Evolutionary conservation across 2,329 filamentous ascomycete genomes (phyloP).

Genomic region (Ophiostoma fasciatum): DNA sequence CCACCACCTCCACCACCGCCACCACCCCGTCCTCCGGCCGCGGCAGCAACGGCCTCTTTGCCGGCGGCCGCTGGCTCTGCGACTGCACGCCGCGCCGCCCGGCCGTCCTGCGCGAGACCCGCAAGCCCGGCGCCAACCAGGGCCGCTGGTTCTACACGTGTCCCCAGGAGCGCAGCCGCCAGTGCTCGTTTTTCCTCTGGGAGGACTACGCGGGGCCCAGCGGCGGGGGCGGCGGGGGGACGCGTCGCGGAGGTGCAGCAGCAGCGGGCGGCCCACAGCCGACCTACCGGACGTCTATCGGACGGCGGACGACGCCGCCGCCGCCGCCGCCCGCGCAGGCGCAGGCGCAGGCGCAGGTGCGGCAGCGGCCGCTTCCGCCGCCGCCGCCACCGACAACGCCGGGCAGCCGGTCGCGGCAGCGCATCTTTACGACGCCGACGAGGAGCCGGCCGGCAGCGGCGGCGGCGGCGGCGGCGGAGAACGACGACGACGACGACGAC

Average conservation of each 20-base stretch:
- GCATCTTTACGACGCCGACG: slow-evolving; percentile 7
- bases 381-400: not conserved
- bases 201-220: slow-evolving; percentile 22
- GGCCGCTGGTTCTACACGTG: slow-evolving; percentile 30
- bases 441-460: not conserved
- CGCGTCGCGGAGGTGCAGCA: too few species aligned
- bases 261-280: not conserved
- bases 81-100: slow-evolving; percentile 27
- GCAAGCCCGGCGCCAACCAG: slow-evolving; percentile 23
- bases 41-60: slow-evolving; percentile 12
- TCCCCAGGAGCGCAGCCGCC: slow-evolving; percentile 13
- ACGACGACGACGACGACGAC: not conserved
- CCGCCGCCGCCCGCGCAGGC: not conserved
- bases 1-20: not conserved
- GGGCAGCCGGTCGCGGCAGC: slow-evolving; percentile 4
- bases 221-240: slow-evolving; percentile 11
- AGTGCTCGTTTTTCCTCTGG: slow-evolving; percentile 32
- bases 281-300: slow-evolving; percentile 9
- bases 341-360: too few species aligned
- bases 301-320: slow-evolving; percentile 10
- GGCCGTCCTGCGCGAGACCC: slow-evolving; percentile 22
- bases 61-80: slow-evolving; percentile 17
- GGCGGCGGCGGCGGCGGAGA: not conserved
- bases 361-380: slow-evolving; percentile 1
- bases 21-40: slow-evolving; percentile 4